Base-by-base conservation (phyloP, 495 filamentous ascomycete genomes). In the Penicillium antarcticum region DNA sequence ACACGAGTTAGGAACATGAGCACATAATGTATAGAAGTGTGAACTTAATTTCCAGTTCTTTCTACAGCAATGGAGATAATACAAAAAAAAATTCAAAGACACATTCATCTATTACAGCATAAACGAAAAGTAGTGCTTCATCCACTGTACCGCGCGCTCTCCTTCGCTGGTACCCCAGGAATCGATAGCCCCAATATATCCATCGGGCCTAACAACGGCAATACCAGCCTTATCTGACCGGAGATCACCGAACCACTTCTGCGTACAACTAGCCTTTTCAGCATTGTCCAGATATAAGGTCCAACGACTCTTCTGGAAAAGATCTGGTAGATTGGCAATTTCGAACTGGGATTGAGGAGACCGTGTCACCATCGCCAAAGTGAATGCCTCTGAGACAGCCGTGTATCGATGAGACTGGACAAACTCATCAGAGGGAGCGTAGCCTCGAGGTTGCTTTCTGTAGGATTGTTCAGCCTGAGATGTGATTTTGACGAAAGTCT, bases 231-330 rank as follows among this genome's bases (percentile, higher is more conserved):
- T 73, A 6, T 73, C 70, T 2, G 65, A 65, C 0, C 62, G 63
- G 16, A 86, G 49, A 17, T 67, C 69, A n/a, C 81, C 84, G 23
- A 83, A 68, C 85, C 84, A 89, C 61, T 81, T 85, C 39, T 73
- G 69, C 14, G 78, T 81, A 53, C 81, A 84, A 36, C 75, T 66
- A 7, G 73, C 69, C 5, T 70, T 74, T 48, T 80, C 80, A 32
- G 71, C 58, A 61, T 85, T 68, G 52, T 88, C 86, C 0, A 85
- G 69, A 60, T 89, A 87, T 21, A 88, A 75, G 0, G 80, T 84
- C 84, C 85, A 88, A n/a, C 78, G 71, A 60, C 81, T 84, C 23
- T 77, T 66, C 50, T 80, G 75, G 38, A 88, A 60, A 11, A 80
- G 50, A 0, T 63, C 45, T 9, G 84, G 84, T 1, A 89, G 67